Conservation (phyloP, 768 basidiomycete genomes). For the Phylloporus sp. region DNA sequence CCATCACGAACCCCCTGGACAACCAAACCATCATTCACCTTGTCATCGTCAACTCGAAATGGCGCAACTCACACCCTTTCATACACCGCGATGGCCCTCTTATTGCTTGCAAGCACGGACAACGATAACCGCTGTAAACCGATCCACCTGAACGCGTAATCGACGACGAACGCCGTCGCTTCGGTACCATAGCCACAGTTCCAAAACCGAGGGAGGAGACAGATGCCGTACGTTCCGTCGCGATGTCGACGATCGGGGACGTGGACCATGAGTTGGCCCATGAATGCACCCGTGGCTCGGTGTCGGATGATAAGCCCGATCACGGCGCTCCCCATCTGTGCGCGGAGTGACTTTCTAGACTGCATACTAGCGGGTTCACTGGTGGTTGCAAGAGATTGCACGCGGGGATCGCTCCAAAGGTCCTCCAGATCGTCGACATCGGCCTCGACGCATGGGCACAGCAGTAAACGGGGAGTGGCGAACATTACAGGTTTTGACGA, state of each 20-base stretch:
- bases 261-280: constrained; percentile 31
- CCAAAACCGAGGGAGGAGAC: constrained; percentile 33
- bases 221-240: constrained; percentile 33
- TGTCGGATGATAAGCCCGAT: constrained; percentile 29
- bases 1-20: constrained; percentile 38
- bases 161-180: constrained; percentile 37
- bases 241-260: constrained; percentile 26
- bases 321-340: constrained; percentile 23
- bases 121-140: constrained; percentile 41
- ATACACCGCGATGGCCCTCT: constrained; percentile 37
- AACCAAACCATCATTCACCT: not conserved
- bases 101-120: constrained; percentile 37
- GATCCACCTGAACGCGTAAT: constrained; percentile 39
- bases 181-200: constrained; percentile 41
- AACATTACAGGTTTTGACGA: constrained; percentile 14
- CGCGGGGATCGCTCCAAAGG: constrained; percentile 31
- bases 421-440: constrained; percentile 30
- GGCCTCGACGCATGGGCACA: constrained; percentile 31
- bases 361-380: constrained; percentile 13
- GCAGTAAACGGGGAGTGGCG: constrained; percentile 31
- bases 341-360: constrained; percentile 17
- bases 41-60: not conserved
- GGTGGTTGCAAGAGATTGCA: constrained; percentile 20
- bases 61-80: constrained; percentile 37
- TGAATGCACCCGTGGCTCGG: constrained; percentile 28